Base-by-base conservation (phyloP, 2,329 filamentous ascomycete genomes). In the Fusarium penzigii region DNA sequence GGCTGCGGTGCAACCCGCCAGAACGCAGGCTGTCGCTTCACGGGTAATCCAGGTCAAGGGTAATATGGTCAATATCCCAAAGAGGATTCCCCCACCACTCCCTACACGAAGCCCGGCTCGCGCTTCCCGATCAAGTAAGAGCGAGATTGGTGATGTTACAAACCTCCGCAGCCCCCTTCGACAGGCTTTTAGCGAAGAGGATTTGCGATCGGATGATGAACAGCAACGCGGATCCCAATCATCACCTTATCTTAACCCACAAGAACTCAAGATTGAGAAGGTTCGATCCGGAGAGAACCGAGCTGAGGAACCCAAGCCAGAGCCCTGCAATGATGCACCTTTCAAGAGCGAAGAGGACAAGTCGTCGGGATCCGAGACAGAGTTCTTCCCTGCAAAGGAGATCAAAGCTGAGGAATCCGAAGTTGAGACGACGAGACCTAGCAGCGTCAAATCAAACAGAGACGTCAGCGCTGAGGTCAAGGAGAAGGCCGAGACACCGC, bases 51-150 rank as follows among this genome's bases (percentile, higher is more conserved):
- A 82, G 29, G 87, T 85, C 39, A 88, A 89, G 65, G 90, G 91
- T 20, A 87, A 88, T 46, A 77, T 97, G 46, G 90, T 97, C 29
- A 92, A 85, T 42, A 96, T 97, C 52, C 85, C 89, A 12, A 95
- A 93, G 73, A 83, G 91, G 36, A 72, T 86, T 1, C 84, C 90
- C 1, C 92, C 92, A 2, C 85, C 89, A 9, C 80, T 96, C 12
- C 92, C 92, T 1, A 80, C 84, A 3, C 80, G 92, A 44, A 96
- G 89, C 66, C 88, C 90, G 1, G 85, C 86, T 70, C 61, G 90
- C 77, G 67, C 72, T 17, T 84, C 81, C 4, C 72, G 77, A 40
- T 75, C 72, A 3, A 77, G 76, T 61, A 79, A 75, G 66, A 68
- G 81, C 69, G 72, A 73, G 29, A 72, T 89, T 71, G 76, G 89